Conservation (phyloP, 306 rosid genomes). For the Sicyos baderoa region DNA sequence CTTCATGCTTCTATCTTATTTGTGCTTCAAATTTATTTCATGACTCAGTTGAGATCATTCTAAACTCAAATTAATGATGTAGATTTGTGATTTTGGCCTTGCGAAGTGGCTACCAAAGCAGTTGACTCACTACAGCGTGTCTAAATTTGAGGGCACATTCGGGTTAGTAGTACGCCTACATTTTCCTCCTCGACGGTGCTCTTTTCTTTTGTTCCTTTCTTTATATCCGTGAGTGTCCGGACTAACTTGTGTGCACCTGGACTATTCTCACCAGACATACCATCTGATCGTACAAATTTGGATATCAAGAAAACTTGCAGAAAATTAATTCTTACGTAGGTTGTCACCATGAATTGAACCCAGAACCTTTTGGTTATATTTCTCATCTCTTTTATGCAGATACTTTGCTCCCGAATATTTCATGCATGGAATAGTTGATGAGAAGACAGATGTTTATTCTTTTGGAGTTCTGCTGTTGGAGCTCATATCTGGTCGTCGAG, state of each 20-base stretch:
- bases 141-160: slow-evolving; percentile 79
- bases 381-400: slow-evolving; percentile 32
- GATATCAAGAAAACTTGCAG: too few relatives aligned
- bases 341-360: too few relatives aligned
- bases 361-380: neutral
- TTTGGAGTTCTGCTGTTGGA: slow-evolving; percentile 76
- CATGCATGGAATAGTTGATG: slow-evolving; percentile 66
- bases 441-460: slow-evolving; percentile 75
- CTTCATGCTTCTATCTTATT: too few relatives aligned
- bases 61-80: slow-evolving; percentile 15
- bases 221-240: too few relatives aligned
- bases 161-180: slow-evolving; percentile 37
- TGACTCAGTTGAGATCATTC: slow-evolving; percentile 5
- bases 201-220: neutral
- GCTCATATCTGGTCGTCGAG: slow-evolving; percentile 70
- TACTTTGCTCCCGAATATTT: slow-evolving; percentile 85
- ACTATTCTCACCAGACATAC: too few relatives aligned
- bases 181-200: neutral
- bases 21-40: neutral
- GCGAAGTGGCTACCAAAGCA: slow-evolving; percentile 78
- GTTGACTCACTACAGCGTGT: slow-evolving; percentile 48
- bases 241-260: too few relatives aligned
- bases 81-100: slow-evolving; percentile 95
- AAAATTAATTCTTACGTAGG: too few relatives aligned
- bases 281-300: too few relatives aligned